phyloP scores from a whole-genome alignment of 345 rosid genomes.

The Lepidium sativum region DNA sequence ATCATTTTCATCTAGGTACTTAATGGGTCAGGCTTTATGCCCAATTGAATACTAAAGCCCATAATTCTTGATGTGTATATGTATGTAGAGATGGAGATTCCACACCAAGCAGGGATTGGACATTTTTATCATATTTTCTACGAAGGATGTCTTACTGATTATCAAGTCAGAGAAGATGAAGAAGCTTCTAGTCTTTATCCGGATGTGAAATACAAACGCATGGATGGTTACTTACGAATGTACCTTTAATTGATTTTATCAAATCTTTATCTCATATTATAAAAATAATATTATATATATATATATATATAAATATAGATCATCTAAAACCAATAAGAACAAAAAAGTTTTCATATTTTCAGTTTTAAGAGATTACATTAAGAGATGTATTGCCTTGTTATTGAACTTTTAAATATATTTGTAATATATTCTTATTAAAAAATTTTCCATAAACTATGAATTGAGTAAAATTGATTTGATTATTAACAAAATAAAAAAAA shows the following conservation, averaged over 20 bases:
- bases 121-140: conserved; percentile 81
- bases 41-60: not conserved
- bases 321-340: no score
- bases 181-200: conserved; percentile 84
- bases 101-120: conserved; percentile 53
- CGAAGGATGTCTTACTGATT: conserved; percentile 72
- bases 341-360: no score
- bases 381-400: no score
- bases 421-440: no score
- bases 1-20: not conserved
- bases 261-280: not conserved
- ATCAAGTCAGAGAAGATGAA: conserved; percentile 48
- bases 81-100: conserved; percentile 45
- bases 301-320: no score
- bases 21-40: not conserved
- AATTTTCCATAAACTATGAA: no score
- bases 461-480: no score
- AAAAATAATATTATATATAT: no score
- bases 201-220: conserved; percentile 53
- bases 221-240: conserved; percentile 54
- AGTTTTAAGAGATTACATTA: no score
- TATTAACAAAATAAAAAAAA: no score
- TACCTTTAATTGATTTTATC: conserved; percentile 17
- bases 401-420: no score
- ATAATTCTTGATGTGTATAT: not conserved